These are phyloP conservation scores for Gentiana dahurica DNA, from an alignment of 257 asterid genomes.

Conservation along the genomic window DNA sequence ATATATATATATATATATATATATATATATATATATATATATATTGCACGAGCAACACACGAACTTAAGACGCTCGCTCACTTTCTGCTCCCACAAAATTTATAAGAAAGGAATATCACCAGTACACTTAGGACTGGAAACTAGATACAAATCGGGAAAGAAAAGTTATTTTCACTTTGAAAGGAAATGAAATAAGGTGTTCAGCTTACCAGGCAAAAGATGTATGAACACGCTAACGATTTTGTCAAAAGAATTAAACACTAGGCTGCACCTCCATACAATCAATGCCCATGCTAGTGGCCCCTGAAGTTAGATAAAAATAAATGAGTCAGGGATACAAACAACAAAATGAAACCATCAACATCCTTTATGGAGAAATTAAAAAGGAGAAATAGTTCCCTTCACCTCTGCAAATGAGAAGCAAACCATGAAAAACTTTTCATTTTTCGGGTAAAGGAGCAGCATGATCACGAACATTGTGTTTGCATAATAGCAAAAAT, in stretches of 20 bases:
- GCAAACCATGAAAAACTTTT: conserved; percentile 97
- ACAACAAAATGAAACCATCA: not conserved
- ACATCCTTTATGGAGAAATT: conserved; percentile 1
- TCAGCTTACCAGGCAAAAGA: conserved; percentile 78
- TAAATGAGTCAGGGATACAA: not conserved
- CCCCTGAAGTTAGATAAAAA: conserved; percentile 47
- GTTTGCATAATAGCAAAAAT: conserved; percentile 94
- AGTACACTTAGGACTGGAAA: no score
- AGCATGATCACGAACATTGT: conserved; percentile 76
- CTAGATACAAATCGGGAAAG: no score
- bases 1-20: no score
- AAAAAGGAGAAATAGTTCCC: conserved; percentile 3
- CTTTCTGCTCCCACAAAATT: no score
- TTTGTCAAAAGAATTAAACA: conserved; percentile 91
- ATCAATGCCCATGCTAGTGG: conserved; percentile 99
- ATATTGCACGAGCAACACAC: no score
- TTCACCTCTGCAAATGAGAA: conserved; percentile 96
- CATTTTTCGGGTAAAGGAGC: conserved; percentile 69
- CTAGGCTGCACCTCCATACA: conserved; percentile 95
- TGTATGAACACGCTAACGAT: conserved; percentile 96
- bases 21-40: no score
- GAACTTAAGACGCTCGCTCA: no score
- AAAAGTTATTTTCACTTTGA: no score
- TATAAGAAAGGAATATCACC: no score
- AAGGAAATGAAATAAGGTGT: not conserved